phyloP scores from a whole-genome alignment of 2,329 filamentous ascomycete species.

The Penicillium crustosum region DNA sequence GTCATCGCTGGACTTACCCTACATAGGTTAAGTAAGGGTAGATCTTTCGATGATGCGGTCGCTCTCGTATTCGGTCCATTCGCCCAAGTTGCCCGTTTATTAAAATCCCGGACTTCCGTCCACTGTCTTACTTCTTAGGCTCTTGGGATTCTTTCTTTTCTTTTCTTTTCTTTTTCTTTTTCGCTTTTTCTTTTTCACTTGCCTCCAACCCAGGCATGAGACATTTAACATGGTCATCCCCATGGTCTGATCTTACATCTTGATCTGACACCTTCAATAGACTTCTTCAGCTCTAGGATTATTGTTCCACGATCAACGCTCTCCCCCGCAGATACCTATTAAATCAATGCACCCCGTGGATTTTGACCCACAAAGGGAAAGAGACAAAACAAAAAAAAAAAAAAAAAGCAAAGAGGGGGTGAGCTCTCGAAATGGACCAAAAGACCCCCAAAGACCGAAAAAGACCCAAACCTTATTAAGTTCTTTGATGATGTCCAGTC shows the following conservation, averaged over 20 bases:
- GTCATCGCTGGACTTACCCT: background rate
- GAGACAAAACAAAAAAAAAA: background rate
- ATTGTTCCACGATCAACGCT: background rate
- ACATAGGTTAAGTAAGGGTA: background rate
- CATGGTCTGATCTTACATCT: background rate
- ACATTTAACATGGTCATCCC: background rate
- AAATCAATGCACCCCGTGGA: background rate
- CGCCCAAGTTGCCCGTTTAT: background rate
- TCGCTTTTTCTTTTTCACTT: background rate
- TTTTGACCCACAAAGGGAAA: background rate
- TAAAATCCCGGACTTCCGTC: background rate
- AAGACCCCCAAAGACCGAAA: no score
- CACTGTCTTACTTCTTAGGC: background rate
- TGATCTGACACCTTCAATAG: background rate
- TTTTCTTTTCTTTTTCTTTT: background rate
- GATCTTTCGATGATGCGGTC: background rate
- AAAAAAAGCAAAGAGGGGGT: background rate
- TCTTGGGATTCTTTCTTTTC: background rate
- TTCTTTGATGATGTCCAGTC: background rate
- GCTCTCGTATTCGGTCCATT: slow-evolving; percentile 5
- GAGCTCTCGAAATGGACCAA: background rate
- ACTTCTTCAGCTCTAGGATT: background rate
- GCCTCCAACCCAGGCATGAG: background rate
- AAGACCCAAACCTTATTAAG: background rate
- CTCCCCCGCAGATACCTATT: background rate